Conservation (phyloP, 495 filamentous ascomycete genomes). For the Penicillium roqueforti region DNA sequence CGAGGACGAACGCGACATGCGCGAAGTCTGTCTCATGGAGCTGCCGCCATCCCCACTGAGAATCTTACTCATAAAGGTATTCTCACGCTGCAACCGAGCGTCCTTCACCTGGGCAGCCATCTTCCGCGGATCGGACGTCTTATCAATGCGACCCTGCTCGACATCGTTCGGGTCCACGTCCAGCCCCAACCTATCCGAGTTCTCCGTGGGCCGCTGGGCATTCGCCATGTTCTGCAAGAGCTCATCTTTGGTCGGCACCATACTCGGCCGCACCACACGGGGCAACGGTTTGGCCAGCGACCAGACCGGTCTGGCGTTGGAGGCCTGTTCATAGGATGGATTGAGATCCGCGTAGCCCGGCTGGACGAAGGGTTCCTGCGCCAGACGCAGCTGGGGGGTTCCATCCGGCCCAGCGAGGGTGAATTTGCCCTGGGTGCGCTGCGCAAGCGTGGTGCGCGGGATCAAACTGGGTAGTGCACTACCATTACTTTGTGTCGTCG, state of each 20-base stretch:
- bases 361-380: constrained; percentile 42
- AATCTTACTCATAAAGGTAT: constrained; percentile 38
- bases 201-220: constrained; percentile 30
- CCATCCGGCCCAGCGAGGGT: constrained; percentile 38
- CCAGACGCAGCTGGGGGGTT: constrained; percentile 28
- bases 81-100: constrained; percentile 40
- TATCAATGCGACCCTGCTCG: constrained; percentile 33
- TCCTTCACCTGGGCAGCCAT: constrained; percentile 44
- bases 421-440: constrained; percentile 34
- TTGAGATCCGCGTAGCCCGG: constrained; percentile 45
- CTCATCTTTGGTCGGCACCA: constrained; percentile 41
- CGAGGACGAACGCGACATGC: constrained; percentile 31
- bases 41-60: constrained; percentile 27
- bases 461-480: constrained; percentile 24
- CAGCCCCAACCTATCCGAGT: constrained; percentile 35
- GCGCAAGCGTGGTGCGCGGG: constrained; percentile 29
- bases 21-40: constrained; percentile 18
- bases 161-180: constrained; percentile 40
- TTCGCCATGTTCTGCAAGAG: constrained; percentile 28
- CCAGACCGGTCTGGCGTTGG: constrained; percentile 45
- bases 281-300: constrained; percentile 48
- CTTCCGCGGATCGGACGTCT: constrained; percentile 31
- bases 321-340: constrained; percentile 40
- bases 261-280: constrained; percentile 43
- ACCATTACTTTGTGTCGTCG: constrained; percentile 19